Evolutionary conservation across 2,329 filamentous ascomycete genomes (phyloP).

Genomic region (Chrysoporthe austroafricana): DNA sequence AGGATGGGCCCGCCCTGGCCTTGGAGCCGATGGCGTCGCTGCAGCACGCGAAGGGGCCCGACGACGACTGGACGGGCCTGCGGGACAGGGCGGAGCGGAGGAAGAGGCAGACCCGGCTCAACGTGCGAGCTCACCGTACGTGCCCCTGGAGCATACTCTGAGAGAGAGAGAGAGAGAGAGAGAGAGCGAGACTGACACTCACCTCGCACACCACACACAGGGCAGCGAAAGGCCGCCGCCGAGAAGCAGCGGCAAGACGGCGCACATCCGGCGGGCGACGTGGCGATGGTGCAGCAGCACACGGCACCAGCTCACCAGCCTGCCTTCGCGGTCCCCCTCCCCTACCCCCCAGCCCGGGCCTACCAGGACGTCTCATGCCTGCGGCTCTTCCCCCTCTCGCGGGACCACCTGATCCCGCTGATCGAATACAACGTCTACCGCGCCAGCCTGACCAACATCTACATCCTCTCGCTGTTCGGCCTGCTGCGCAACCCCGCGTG

Average conservation of each 20-base stretch:
- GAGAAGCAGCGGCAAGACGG: background rate
- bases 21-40: constrained; percentile 11
- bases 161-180: background rate
- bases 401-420: constrained; percentile 40
- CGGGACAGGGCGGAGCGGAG: constrained; percentile 37
- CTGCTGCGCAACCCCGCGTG: constrained; percentile 30
- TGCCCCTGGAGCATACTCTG: too few species aligned
- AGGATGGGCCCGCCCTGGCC: background rate
- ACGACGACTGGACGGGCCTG: constrained; percentile 43
- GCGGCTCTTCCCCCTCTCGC: constrained; percentile 32
- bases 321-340: background rate
- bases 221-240: constrained; percentile 25
- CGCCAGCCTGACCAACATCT: constrained; percentile 39
- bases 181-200: too few species aligned
- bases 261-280: background rate
- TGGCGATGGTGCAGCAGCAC: background rate
- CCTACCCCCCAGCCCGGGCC: background rate
- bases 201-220: background rate
- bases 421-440: constrained; percentile 45
- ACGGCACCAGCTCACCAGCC: too few species aligned
- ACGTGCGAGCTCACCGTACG: constrained; percentile 42
- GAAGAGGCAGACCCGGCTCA: constrained; percentile 41
- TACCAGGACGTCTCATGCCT: background rate
- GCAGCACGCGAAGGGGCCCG: constrained; percentile 18
- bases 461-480: constrained; percentile 35